Conservation (phyloP, 257 asterid genomes). For the Fraxinus anomala region DNA sequence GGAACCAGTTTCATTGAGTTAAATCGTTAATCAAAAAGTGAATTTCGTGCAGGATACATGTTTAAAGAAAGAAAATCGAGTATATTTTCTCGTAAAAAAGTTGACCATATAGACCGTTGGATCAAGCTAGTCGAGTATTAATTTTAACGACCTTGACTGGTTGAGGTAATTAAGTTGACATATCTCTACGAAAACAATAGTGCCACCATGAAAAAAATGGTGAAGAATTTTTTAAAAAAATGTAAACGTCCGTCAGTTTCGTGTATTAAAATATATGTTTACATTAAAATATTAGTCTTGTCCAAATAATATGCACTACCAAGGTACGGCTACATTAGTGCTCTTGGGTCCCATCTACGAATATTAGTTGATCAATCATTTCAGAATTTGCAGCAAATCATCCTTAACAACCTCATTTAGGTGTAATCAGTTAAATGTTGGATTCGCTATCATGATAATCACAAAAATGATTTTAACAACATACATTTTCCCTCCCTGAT, state of each 20-base stretch:
- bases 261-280: background rate
- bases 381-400: slow-evolving; percentile 1
- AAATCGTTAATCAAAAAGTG: too few species aligned
- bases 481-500: too few species aligned
- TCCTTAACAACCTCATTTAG: background rate
- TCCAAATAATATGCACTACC: background rate
- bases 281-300: too few species aligned
- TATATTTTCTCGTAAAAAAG: background rate
- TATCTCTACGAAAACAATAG: too few species aligned
- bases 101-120: background rate
- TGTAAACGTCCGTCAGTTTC: background rate
- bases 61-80: too few species aligned
- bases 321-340: background rate
- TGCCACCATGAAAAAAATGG: background rate
- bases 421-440: background rate
- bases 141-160: background rate
- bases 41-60: too few species aligned
- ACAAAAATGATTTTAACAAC: background rate
- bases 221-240: too few species aligned
- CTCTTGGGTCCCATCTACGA: background rate
- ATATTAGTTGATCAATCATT: slow-evolving; percentile 3
- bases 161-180: too few species aligned
- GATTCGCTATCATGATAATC: background rate
- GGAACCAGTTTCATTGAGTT: too few species aligned
- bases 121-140: too few species aligned